Conservation (phyloP, 306 rosid species). For the Dicorynia guianensis region DNA sequence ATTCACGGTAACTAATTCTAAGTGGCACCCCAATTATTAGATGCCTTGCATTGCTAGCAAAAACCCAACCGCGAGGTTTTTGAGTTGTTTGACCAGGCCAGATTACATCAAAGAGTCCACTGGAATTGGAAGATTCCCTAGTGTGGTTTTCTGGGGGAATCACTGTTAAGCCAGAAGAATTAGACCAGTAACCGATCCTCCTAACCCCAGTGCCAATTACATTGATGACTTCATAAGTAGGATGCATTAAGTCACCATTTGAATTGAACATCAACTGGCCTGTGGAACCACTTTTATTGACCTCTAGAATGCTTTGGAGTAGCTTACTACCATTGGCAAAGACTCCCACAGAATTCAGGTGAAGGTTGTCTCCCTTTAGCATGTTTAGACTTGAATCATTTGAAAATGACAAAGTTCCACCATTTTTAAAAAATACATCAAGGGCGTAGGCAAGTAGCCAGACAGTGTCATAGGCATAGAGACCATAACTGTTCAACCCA, state of each 20-base stretch:
- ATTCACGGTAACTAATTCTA: conserved; percentile 60
- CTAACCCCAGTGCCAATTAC: conserved; percentile 69
- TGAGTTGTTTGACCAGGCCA: conserved; percentile 79
- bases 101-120: conserved; percentile 45
- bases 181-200: conserved; percentile 82
- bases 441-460: conserved; percentile 77
- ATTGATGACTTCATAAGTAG: conserved; percentile 76
- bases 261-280: conserved; percentile 57
- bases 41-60: conserved; percentile 65
- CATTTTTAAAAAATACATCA: conserved; percentile 59
- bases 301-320: conserved; percentile 46
- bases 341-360: conserved; percentile 58
- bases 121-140: conserved; percentile 46
- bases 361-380: conserved; percentile 42
- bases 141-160: conserved; percentile 18
- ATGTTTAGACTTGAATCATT: conserved; percentile 56
- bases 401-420: conserved; percentile 60
- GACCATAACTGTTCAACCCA: conserved; percentile 59
- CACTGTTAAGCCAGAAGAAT: conserved; percentile 56
- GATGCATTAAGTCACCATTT: conserved; percentile 53
- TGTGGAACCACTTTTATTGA: conserved; percentile 66
- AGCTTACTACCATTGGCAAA: conserved; percentile 60
- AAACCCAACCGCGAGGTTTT: conserved; percentile 83
- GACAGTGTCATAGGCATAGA: conserved; percentile 82
- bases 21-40: conserved; percentile 75